phyloP scores from a whole-genome alignment of 148 eudicot genomes.

The Spergularia bocconei region DNA sequence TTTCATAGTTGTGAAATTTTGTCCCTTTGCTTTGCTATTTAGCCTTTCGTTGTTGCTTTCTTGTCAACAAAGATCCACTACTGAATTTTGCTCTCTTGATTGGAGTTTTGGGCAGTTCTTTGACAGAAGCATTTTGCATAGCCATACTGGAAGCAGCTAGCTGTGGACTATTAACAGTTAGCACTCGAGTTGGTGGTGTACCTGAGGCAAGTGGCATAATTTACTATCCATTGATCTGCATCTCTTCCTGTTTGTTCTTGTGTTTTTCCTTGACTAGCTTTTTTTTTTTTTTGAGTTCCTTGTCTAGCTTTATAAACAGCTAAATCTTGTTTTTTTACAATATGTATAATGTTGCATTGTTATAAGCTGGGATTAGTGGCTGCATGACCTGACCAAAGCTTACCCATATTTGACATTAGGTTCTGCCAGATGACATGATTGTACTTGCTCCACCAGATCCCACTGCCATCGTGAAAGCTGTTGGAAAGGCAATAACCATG shows the following conservation, averaged over 20 bases:
- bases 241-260: background rate
- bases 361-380: background rate
- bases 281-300: background rate
- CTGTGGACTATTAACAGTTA: conserved; percentile 92
- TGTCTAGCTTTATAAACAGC: background rate
- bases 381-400: background rate
- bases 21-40: too few relatives aligned
- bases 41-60: background rate
- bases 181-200: conserved; percentile 97
- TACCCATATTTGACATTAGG: conserved; percentile 37
- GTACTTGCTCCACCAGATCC: conserved; percentile 98
- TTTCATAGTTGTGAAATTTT: too few relatives aligned
- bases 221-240: background rate
- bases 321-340: background rate
- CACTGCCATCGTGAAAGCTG: conserved; percentile 68
- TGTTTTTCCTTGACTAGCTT: background rate
- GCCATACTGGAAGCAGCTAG: conserved; percentile 99
- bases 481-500: conserved; percentile 71
- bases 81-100: background rate
- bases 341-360: background rate
- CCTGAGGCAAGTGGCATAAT: conserved; percentile 62
- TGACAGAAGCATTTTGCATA: conserved; percentile 98
- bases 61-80: background rate
- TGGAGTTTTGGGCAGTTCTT: conserved; percentile 54
- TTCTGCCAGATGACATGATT: conserved; percentile 96